Conservation (phyloP, 176 grass and related monocot species). For the Alloteropsis semialata region DNA sequence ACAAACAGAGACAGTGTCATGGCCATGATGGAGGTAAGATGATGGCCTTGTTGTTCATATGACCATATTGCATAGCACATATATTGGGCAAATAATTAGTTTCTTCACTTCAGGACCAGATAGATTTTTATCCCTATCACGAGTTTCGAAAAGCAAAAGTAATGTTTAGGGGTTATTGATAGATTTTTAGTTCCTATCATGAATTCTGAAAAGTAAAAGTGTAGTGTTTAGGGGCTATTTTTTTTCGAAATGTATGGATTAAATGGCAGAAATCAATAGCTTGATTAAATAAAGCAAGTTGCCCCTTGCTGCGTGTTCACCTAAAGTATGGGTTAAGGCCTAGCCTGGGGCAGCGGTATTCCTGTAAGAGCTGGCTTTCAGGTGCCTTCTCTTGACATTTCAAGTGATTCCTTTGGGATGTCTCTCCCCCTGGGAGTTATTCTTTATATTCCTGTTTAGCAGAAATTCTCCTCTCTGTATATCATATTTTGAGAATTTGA, state of each 20-base stretch:
- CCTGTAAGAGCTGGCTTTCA: neutral
- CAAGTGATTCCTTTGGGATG: no score
- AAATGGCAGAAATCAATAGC: neutral
- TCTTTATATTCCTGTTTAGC: neutral
- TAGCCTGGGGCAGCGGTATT: neutral
- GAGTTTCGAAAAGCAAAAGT: neutral
- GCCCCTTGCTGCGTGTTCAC: neutral
- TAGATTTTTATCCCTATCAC: neutral
- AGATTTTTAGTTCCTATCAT: neutral
- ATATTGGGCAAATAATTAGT: neutral
- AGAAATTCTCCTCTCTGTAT: neutral
- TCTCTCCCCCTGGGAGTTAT: neutral
- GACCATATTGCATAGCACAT: neutral
- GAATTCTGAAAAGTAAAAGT: neutral
- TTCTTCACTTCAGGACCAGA: neutral
- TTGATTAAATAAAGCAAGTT: neutral
- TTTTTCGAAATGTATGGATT: neutral
- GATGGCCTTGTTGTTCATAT: neutral
- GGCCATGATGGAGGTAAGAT: conserved; percentile 99
- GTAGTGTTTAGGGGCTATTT: neutral
- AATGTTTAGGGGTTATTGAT: neutral
- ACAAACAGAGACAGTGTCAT: conserved; percentile 98
- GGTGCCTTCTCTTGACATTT: neutral
- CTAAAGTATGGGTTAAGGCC: neutral
- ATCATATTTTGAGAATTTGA: neutral